Evolutionary conservation across 1,284 basidiomycete genomes (phyloP).

Genomic region (Fomitopsis pinicola): DNA sequence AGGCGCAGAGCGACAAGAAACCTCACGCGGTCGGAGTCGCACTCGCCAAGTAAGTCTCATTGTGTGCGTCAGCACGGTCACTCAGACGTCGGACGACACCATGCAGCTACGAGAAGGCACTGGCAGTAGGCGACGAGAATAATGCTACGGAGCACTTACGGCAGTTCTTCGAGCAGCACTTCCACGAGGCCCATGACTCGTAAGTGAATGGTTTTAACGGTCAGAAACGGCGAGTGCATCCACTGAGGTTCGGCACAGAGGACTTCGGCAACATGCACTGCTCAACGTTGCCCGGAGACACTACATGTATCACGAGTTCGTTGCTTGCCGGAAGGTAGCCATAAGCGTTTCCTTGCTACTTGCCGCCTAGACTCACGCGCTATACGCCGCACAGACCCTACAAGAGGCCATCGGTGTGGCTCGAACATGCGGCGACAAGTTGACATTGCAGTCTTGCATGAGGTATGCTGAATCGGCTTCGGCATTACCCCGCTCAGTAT

Average conservation of each 20-base stretch:
- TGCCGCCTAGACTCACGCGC: neutral
- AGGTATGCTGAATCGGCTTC: slow-evolving; percentile 39
- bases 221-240: neutral
- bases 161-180: slow-evolving; percentile 78
- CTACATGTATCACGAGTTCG: slow-evolving; percentile 61
- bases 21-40: slow-evolving; percentile 57
- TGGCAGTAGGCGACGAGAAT: slow-evolving; percentile 61
- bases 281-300: slow-evolving; percentile 76
- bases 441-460: slow-evolving; percentile 73
- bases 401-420: slow-evolving; percentile 72
- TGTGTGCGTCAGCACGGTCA: neutral
- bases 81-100: neutral
- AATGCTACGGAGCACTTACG: slow-evolving; percentile 66
- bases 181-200: slow-evolving; percentile 76
- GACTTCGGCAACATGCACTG: slow-evolving; percentile 72
- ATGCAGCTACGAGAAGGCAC: slow-evolving; percentile 59
- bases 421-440: slow-evolving; percentile 63
- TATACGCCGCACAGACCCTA: slow-evolving; percentile 44
- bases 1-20: slow-evolving; percentile 61
- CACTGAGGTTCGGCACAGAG: slow-evolving; percentile 36
- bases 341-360: neutral
- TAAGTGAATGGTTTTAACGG: slow-evolving; percentile 30
- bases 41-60: slow-evolving; percentile 50
- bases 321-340: slow-evolving; percentile 61
- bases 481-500: too few relatives aligned